Conservation (phyloP, 2,329 filamentous ascomycete species). For the Talaromyces sp. region DNA sequence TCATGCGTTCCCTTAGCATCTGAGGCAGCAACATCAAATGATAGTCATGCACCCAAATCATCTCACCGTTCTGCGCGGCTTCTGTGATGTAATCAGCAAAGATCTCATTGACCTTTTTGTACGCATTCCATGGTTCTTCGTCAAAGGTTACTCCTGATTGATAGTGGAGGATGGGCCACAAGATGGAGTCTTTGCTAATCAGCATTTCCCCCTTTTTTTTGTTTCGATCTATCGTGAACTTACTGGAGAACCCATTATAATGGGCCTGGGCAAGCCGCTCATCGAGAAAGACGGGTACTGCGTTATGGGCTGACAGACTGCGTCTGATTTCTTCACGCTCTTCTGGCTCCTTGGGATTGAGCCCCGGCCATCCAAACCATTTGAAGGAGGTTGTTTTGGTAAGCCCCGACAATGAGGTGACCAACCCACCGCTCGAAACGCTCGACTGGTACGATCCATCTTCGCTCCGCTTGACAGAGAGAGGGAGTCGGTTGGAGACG, state of each 20-base stretch:
- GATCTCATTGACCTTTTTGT: constrained; percentile 80
- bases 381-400: constrained; percentile 85
- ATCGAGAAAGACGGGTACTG: constrained; percentile 80
- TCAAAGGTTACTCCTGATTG: constrained; percentile 93
- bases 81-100: constrained; percentile 80
- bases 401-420: constrained; percentile 81
- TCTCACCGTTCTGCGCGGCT: constrained; percentile 76
- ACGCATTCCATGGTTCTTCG: constrained; percentile 81
- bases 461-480: constrained; percentile 83
- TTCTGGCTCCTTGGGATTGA: constrained; percentile 70
- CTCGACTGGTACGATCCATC: constrained; percentile 79
- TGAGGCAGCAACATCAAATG: constrained; percentile 91
- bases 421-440: constrained; percentile 87
- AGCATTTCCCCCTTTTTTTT: too few species aligned
- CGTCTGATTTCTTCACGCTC: constrained; percentile 67
- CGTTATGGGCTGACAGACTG: constrained; percentile 72
- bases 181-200: constrained; percentile 68
- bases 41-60: constrained; percentile 96
- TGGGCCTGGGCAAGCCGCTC: constrained; percentile 84
- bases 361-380: constrained; percentile 95
- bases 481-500: constrained; percentile 84
- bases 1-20: constrained; percentile 75
- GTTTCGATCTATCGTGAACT: constrained; percentile 22
- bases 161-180: constrained; percentile 97
- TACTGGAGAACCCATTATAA: constrained; percentile 96